Base-by-base conservation (phyloP, 1,284 basidiomycete genomes). In the Malassezia furfur region DNA sequence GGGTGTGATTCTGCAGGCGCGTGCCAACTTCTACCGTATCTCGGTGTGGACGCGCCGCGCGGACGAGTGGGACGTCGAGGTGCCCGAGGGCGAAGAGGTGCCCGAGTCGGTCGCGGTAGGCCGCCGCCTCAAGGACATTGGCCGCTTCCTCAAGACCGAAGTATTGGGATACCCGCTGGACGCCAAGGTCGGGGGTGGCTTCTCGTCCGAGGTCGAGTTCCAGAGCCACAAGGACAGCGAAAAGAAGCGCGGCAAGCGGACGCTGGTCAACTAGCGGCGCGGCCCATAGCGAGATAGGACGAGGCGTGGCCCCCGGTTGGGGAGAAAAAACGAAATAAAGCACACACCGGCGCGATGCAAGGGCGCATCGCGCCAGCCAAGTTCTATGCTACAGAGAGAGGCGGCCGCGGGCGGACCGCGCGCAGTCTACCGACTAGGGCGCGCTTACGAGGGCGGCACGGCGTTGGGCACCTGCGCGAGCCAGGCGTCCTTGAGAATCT, bases 1-100 rank as follows among this genome's bases (percentile, higher is more conserved):
- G 0, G 72, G 93, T 54, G 91, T 98, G 46, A 94, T 98, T 70
- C 85, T 96, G 54, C 91, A 88, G 14, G 86, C 88, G 45, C 85
- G 93, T 59, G 88, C 89, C 52, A 88, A 90, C 75, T 96, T 96
- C 77, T 98, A 91, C 80, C 86, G 93, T 50, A 78, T 98, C 67
- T 89, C 89, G 57, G 91, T 98, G 79, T 96, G 93, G 93, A 96
- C 93, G 45, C 83, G 91, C 48, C 66, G 67, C 28, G 63, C 75
- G 2, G 74, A 75, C 39, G 65, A 68, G 25, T 79, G 84, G 49
- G 86, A 87, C 7, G 87, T 88, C 36, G 75, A 62, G 19, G 38
- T 62, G 17, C 60, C 57, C 7, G 58, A 60, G 44, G 58, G 48
- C 51, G 46, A 31, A 21, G 43, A 43, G 40, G 74, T 75, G 49